Percentiles rank a stretch among this genome's conserved stretches.
These are phyloP conservation scores for Hebeloma cylindrosporum DNA, from an alignment of 768 basidiomycete species.

Conservation along the genomic window DNA sequence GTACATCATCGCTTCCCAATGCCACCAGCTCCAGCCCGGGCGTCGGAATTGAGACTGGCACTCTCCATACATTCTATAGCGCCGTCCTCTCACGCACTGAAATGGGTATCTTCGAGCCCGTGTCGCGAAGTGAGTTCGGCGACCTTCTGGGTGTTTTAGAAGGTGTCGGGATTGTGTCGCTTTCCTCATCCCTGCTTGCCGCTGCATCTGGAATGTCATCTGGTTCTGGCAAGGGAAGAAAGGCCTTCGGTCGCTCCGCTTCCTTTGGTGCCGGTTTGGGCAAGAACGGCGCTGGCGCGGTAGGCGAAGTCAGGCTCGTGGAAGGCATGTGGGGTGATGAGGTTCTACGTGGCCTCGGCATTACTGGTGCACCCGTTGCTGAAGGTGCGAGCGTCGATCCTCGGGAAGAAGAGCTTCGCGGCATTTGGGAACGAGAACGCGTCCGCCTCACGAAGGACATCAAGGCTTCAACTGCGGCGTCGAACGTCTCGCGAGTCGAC, in stretches of 20 bases:
- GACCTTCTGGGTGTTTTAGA: conserved; percentile 74
- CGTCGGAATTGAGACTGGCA: conserved; percentile 53
- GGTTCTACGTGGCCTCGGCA: conserved; percentile 67
- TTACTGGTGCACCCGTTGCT: conserved; percentile 29
- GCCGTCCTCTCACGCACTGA: conserved; percentile 57
- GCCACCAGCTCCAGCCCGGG: conserved; percentile 23
- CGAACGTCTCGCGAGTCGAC: conserved; percentile 17
- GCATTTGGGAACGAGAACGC: conserved; percentile 55
- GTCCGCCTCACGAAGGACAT: conserved; percentile 44
- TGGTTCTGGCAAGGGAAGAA: conserved; percentile 43
- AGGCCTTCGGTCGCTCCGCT: conserved; percentile 53
- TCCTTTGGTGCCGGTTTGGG: conserved; percentile 51
- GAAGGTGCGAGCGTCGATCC: conserved; percentile 22
- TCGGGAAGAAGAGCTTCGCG: conserved; percentile 27
- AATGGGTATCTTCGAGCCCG: conserved; percentile 55
- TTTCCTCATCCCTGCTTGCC: conserved; percentile 37
- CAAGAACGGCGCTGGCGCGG: conserved; percentile 35
- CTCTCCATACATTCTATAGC: conserved; percentile 65
- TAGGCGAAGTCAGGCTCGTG: conserved; percentile 54
- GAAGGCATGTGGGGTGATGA: conserved; percentile 69
- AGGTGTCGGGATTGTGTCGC: conserved; percentile 62
- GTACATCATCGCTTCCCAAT: conserved; percentile 38
- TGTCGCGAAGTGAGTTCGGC: conserved; percentile 73
- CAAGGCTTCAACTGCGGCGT: conserved; percentile 28
- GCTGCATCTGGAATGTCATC: conserved; percentile 37